These are phyloP conservation scores for Maudiozyma pseudohumilis DNA, from an alignment of 805 yeast species.

Conservation along the genomic window DNA sequence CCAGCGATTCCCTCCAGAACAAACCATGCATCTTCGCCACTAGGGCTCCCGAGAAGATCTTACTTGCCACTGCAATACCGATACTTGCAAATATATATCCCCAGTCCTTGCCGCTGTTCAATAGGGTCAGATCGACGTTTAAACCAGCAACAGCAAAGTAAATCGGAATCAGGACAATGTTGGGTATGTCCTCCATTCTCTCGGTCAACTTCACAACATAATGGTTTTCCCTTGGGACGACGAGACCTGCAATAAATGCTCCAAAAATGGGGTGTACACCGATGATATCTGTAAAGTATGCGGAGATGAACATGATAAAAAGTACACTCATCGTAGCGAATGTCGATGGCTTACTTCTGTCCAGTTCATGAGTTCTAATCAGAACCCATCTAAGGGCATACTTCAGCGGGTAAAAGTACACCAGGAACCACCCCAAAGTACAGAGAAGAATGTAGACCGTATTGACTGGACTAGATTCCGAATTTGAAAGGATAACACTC, in stretches of 20 bases:
- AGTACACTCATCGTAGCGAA: conserved; percentile 47
- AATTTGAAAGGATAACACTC: conserved; percentile 65
- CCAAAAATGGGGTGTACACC: conserved; percentile 86
- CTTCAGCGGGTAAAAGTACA: conserved; percentile 50
- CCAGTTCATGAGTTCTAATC: conserved; percentile 43
- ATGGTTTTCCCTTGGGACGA: conserved; percentile 68
- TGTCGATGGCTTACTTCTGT: conserved; percentile 53
- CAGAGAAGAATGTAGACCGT: conserved; percentile 61
- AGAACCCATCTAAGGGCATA: conserved; percentile 38
- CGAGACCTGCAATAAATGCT: conserved; percentile 67
- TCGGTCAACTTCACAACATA: conserved; percentile 61
- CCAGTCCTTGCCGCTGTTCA: conserved; percentile 65
- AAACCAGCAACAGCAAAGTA: conserved; percentile 77
- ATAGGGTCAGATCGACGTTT: conserved; percentile 53
- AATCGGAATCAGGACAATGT: conserved; percentile 60
- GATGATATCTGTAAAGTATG: conserved; percentile 73
- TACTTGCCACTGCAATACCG: conserved; percentile 56
- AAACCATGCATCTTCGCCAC: conserved; percentile 55
- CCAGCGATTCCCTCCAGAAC: conserved; percentile 60
- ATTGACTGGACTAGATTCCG: conserved; percentile 50
- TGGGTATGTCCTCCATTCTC: conserved; percentile 69
- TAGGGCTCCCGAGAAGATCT: conserved; percentile 54
- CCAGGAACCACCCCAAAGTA: conserved; percentile 58
- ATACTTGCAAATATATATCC: conserved; percentile 64
- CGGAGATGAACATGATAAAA: conserved; percentile 48